phyloP scores from a whole-genome alignment of 2,329 filamentous ascomycete species.

The Orbilia javanica region DNA sequence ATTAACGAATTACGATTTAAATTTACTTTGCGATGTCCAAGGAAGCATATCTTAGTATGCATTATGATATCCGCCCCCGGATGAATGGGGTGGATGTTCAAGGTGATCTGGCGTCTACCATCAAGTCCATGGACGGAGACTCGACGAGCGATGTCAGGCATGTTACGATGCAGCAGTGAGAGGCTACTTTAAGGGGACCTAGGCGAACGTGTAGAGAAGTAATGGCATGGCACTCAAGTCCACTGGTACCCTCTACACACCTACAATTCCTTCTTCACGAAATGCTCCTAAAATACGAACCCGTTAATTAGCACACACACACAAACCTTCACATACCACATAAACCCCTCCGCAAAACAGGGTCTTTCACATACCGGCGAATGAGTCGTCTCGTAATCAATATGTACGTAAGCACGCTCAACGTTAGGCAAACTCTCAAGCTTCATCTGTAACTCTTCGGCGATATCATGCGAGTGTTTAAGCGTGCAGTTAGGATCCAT shows the following conservation, averaged over 20 bases:
- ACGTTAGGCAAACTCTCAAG: slow-evolving; percentile 91
- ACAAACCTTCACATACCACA: neutral
- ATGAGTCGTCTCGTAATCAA: slow-evolving; percentile 96
- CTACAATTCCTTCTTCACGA: slow-evolving; percentile 62
- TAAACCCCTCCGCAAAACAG: no score
- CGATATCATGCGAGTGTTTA: slow-evolving; percentile 87
- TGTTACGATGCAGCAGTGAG: neutral
- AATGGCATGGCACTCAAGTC: slow-evolving; percentile 36
- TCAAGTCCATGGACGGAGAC: neutral
- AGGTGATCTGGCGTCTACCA: no score
- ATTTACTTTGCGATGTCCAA: neutral
- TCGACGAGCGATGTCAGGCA: neutral
- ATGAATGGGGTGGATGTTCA: neutral
- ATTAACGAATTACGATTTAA: neutral
- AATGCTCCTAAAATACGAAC: slow-evolving; percentile 59
- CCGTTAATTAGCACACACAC: slow-evolving; percentile 4
- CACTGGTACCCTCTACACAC: neutral
- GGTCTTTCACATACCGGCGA: slow-evolving; percentile 72
- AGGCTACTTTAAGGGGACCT: neutral
- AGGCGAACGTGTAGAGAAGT: neutral
- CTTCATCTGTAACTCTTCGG: slow-evolving; percentile 93
- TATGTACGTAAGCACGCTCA: slow-evolving; percentile 94
- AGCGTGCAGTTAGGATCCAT: slow-evolving; percentile 83
- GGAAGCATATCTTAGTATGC: neutral
- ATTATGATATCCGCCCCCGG: no score